Percentiles rank a stretch among this genome's conserved stretches.
Evolutionary conservation across 305 asterid genomes (phyloP).

Genomic region (Caryopteris hybrid): DNA sequence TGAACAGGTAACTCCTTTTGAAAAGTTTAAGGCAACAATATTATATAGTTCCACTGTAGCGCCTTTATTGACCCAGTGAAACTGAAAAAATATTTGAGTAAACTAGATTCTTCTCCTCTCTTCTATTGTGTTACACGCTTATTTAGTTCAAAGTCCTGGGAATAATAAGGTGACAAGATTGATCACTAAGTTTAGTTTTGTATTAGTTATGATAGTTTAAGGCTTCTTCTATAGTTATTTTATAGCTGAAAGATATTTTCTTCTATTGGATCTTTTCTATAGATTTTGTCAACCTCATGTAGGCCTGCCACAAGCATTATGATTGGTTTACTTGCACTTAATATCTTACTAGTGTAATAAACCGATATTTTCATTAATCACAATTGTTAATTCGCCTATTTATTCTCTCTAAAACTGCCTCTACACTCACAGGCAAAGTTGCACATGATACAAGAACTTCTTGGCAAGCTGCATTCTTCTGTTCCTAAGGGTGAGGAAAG

Average conservation of each 20-base stretch:
- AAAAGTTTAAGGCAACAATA: not conserved
- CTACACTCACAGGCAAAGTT: constrained; percentile 66
- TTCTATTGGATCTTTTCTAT: not conserved
- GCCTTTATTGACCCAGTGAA: not conserved
- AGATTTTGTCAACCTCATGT: not conserved
- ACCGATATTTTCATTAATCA: not conserved
- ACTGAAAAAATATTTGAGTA: not conserved
- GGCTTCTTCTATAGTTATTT: not conserved
- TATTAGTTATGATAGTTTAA: too few species aligned
- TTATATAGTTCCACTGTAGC: not conserved
- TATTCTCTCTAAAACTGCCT: constrained; percentile 3
- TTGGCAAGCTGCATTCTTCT: constrained; percentile 73
- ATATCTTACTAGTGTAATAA: not conserved
- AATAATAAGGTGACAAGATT: constrained; percentile 1
- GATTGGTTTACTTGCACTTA: not conserved
- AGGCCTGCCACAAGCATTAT: not conserved
- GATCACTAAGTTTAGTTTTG: too few species aligned
- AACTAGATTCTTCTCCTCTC: not conserved
- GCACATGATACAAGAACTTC: constrained; percentile 85
- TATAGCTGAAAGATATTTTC: not conserved
- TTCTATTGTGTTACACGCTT: not conserved
- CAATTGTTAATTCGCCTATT: not conserved
- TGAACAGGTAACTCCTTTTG: constrained; percentile 68
- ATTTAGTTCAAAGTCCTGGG: not conserved
- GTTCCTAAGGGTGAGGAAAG: constrained; percentile 47